Evolutionary conservation across 139 green algal genomes (phyloP), one percentile per base, ranked within the genome.

Genomic region (Micractinium conductrix): DNA sequence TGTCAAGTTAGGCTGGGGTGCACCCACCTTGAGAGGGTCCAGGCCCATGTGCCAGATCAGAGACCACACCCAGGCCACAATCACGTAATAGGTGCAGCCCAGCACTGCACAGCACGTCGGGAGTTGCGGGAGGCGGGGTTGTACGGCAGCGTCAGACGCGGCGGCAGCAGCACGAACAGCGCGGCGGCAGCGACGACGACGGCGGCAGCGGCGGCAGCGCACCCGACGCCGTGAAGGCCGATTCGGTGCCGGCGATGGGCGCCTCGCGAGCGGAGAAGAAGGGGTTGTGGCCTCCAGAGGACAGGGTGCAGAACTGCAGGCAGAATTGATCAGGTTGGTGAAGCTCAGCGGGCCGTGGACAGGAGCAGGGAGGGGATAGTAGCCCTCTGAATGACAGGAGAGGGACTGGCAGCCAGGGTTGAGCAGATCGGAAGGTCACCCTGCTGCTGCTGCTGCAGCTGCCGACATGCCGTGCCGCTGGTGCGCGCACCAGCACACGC

Each of bases 41-140:
- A 97, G 89, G 50, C 84, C 87, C 45, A 96, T 50, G 90, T 96
- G 93, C 92, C 92, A 97, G 81, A 96, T 94, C 62, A 86, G 74
- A 21, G 90, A 90, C 94, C 94, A 97, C 65, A 97, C 92, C 93
- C 93, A 96, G 38, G 94, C 93, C 0, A 91, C 94, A 22, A 97
- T 81, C 28, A 93, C 92, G 43, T 95, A 97, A 76, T 91, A 95
- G 85, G 84, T 85, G 89, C 93, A 96, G 85, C 93, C 94, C 37
- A 97, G 88, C 44, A 94, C 76, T 82, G 76, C 76, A 48, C 1
- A 37, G 33, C 19, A 72, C 26, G 33, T n/a, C n/a, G n/a, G n/a
- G n/a, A n/a, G n/a, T n/a, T n/a, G n/a, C n/a, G n/a, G n/a, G n/a
- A n/a, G n/a, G n/a, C n/a, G n/a, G n/a, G n/a, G n/a, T n/a, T n/a